These are phyloP conservation scores for Scutellaria minor DNA, from an alignment of 257 asterid genomes.

Conservation along the genomic window DNA sequence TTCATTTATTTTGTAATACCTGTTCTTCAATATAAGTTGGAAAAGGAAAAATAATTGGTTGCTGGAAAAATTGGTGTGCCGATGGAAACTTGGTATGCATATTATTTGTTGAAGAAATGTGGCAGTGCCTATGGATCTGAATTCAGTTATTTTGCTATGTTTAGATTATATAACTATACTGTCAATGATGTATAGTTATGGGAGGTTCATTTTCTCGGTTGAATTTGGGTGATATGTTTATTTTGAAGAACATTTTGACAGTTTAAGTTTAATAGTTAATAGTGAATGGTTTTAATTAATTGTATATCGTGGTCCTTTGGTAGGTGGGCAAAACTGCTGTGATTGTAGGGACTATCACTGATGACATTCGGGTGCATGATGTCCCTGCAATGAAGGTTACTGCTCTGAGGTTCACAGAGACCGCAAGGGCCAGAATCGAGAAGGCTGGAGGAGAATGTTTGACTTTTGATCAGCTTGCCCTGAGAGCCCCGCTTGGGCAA, in stretches of 20 bases:
- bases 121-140: background rate
- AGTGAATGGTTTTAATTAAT: background rate
- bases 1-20: background rate
- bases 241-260: background rate
- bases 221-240: background rate
- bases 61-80: no score
- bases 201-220: background rate
- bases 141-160: background rate
- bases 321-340: constrained; percentile 87
- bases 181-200: background rate
- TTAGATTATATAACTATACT: background rate
- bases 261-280: background rate
- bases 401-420: constrained; percentile 86
- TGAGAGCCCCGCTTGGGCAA: constrained; percentile 95
- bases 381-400: constrained; percentile 74
- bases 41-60: background rate
- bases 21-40: background rate
- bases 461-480: constrained; percentile 94
- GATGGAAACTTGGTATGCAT: background rate
- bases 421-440: constrained; percentile 91
- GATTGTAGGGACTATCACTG: constrained; percentile 82
- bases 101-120: background rate
- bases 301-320: background rate
- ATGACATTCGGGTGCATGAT: constrained; percentile 71
- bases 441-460: constrained; percentile 97